A percentile compares a stretch with the other conserved stretches of the same genome.
Conservation (phyloP, 2,329 filamentous ascomycete species). For the Escovopsis weberi region DNA sequence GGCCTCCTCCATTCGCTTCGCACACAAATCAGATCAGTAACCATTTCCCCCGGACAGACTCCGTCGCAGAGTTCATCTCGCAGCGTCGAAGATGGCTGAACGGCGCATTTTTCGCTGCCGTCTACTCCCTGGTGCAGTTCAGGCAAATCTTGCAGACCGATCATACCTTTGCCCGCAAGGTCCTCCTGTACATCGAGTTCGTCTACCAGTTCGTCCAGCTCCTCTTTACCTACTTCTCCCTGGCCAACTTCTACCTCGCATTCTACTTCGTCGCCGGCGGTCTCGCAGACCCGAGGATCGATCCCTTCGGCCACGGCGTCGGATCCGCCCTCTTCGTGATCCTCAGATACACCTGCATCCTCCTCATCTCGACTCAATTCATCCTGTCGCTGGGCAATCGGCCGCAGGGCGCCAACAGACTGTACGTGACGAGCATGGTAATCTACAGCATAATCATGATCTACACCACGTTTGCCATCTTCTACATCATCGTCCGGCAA, state of each 20-base stretch:
- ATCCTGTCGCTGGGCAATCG: conserved; percentile 93
- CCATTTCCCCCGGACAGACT: conserved; percentile 39
- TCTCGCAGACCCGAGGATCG: conserved; percentile 60
- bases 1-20: neutral
- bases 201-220: conserved; percentile 88
- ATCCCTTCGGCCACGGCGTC: conserved; percentile 83
- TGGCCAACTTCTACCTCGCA: conserved; percentile 97
- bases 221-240: conserved; percentile 92
- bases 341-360: conserved; percentile 68
- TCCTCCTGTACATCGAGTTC: conserved; percentile 88
- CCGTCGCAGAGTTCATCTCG: conserved; percentile 92
- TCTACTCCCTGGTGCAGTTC: conserved; percentile 93
- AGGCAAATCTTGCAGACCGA: conserved; percentile 87
- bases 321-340: conserved; percentile 76
- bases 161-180: conserved; percentile 76
- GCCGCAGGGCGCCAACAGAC: conserved; percentile 81
- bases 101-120: conserved; percentile 94
- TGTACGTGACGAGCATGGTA: conserved; percentile 79
- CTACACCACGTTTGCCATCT: conserved; percentile 78
- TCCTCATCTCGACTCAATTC: conserved; percentile 89
- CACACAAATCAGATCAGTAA: neutral
- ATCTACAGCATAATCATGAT: conserved; percentile 90
- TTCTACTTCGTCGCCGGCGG: conserved; percentile 97
- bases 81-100: conserved; percentile 96
- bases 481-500: conserved; percentile 83